Conservation (phyloP, 495 filamentous ascomycete species). For the Talaromyces adpressus region DNA sequence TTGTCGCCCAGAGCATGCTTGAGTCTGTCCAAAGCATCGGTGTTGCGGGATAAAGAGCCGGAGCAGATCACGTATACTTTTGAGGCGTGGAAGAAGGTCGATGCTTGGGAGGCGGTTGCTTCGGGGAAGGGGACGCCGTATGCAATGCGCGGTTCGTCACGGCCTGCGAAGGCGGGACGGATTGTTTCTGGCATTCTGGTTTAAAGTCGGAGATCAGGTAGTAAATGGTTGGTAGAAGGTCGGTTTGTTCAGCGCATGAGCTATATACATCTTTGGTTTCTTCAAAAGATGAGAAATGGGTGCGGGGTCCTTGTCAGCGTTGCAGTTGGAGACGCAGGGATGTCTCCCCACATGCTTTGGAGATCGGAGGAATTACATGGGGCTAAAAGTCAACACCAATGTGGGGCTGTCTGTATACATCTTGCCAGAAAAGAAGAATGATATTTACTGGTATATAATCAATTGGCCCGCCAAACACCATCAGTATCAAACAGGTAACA, state of each 20-base stretch:
- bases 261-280: background rate
- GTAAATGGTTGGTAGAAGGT: background rate
- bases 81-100: constrained; percentile 42
- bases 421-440: background rate
- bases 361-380: background rate
- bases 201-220: background rate
- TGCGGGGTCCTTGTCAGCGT: background rate
- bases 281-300: background rate
- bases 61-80: constrained; percentile 56
- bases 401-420: background rate
- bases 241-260: background rate
- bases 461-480: background rate
- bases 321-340: background rate
- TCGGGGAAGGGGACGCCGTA: constrained; percentile 46
- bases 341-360: background rate
- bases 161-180: constrained; percentile 29
- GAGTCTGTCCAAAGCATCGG: constrained; percentile 39
- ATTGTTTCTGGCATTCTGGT: constrained; percentile 22
- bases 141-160: constrained; percentile 35
- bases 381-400: background rate
- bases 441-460: background rate
- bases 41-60: constrained; percentile 48
- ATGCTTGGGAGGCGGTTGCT: constrained; percentile 42
- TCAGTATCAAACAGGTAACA: background rate
- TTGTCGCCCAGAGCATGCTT: constrained; percentile 34